A percentile compares a stretch with the other conserved stretches of the same genome.
Conservation (phyloP, 1,284 basidiomycete genomes). For the Pseudomicrostroma phylloplanum region DNA sequence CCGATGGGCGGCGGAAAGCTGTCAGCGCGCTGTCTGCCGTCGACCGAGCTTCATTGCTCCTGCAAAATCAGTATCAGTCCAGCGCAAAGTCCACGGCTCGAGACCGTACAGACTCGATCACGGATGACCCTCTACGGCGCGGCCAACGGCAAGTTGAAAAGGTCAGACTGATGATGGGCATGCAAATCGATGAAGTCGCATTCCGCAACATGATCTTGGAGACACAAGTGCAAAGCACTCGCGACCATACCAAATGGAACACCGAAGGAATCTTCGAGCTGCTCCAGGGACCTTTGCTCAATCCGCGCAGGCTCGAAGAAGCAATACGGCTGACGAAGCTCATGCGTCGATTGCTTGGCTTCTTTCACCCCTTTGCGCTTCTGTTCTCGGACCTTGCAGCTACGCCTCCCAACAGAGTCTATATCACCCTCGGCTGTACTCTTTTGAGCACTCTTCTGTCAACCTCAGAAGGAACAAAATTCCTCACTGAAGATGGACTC, state of each 20-base stretch:
- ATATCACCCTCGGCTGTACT: slow-evolving; percentile 56
- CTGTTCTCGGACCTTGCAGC: slow-evolving; percentile 74
- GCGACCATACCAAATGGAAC: slow-evolving; percentile 89
- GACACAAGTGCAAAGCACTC: slow-evolving; percentile 70
- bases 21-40: slow-evolving; percentile 79
- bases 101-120: neutral
- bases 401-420: slow-evolving; percentile 55
- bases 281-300: slow-evolving; percentile 83
- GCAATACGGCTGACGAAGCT: slow-evolving; percentile 84
- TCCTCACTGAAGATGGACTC: slow-evolving; percentile 79
- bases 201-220: slow-evolving; percentile 46
- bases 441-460: slow-evolving; percentile 75
- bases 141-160: slow-evolving; percentile 82
- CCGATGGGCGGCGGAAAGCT: slow-evolving; percentile 65
- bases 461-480: slow-evolving; percentile 74
- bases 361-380: slow-evolving; percentile 82
- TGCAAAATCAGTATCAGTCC: neutral
- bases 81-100: neutral
- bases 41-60: slow-evolving; percentile 53
- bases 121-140: slow-evolving; percentile 1
- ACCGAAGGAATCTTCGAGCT: slow-evolving; percentile 80
- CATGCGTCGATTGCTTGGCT: slow-evolving; percentile 76
- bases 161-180: slow-evolving; percentile 74
- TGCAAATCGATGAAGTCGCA: slow-evolving; percentile 58
- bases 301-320: slow-evolving; percentile 90